These are phyloP conservation scores for Penicillium maclennaniae DNA, from an alignment of 495 filamentous ascomycete species.

Conservation along the genomic window DNA sequence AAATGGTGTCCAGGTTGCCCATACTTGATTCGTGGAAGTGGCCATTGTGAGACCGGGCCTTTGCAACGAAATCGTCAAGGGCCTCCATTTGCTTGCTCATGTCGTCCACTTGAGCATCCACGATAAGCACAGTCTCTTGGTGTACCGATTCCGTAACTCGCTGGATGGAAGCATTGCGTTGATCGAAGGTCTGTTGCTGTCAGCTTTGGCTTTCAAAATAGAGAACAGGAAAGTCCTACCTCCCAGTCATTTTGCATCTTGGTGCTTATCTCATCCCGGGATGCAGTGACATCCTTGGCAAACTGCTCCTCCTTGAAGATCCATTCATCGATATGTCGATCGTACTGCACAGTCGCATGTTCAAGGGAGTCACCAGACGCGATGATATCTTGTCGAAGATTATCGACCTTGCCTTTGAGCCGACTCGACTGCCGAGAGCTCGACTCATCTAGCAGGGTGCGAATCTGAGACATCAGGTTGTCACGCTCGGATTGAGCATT, in stretches of 20 bases:
- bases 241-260: slow-evolving; percentile 87
- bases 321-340: slow-evolving; percentile 73
- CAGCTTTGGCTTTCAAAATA: slow-evolving; percentile 22
- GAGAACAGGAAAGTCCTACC: slow-evolving; percentile 42
- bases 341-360: slow-evolving; percentile 59
- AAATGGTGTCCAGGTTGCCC: slow-evolving; percentile 56
- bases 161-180: slow-evolving; percentile 75
- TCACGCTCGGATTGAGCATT: slow-evolving; percentile 72
- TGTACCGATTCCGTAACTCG: slow-evolving; percentile 81
- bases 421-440: slow-evolving; percentile 69
- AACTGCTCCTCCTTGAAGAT: slow-evolving; percentile 62
- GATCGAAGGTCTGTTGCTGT: slow-evolving; percentile 60
- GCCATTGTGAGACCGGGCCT: slow-evolving; percentile 77
- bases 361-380: slow-evolving; percentile 60
- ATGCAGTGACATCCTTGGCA: slow-evolving; percentile 64
- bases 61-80: slow-evolving; percentile 84
- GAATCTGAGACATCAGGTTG: slow-evolving; percentile 70
- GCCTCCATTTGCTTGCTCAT: slow-evolving; percentile 83
- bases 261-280: slow-evolving; percentile 69
- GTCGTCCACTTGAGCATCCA: slow-evolving; percentile 81
- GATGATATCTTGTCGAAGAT: slow-evolving; percentile 59
- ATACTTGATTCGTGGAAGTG: slow-evolving; percentile 65
- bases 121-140: slow-evolving; percentile 85
- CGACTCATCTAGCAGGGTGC: slow-evolving; percentile 66
- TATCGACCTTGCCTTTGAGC: slow-evolving; percentile 57